Evolutionary conservation across 2,329 filamentous ascomycete genomes (phyloP).

Genomic region (Calonectria honghensis): DNA sequence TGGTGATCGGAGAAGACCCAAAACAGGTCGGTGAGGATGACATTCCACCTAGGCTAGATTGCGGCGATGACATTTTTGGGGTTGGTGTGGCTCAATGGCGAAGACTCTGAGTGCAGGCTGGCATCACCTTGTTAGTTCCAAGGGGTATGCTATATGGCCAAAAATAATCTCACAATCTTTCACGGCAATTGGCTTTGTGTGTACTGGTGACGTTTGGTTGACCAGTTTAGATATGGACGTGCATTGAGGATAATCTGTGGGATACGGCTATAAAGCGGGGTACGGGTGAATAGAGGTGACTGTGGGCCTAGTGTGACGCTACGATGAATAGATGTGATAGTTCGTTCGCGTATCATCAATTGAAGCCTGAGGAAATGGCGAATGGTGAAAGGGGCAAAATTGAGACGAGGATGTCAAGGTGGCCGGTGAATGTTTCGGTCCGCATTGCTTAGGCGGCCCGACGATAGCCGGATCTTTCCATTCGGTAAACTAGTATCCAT

Average conservation of each 20-base stretch:
- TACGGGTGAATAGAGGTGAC: background rate
- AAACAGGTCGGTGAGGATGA: background rate
- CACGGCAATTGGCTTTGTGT: background rate
- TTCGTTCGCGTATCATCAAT: background rate
- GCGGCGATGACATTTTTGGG: background rate
- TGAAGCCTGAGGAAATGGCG: background rate
- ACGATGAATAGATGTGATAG: background rate
- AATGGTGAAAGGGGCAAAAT: conserved; percentile 11
- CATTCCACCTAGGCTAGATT: background rate
- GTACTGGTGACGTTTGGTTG: background rate
- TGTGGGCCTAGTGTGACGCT: background rate
- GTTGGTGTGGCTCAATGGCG: background rate
- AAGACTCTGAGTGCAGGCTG: background rate
- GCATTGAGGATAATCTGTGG: background rate
- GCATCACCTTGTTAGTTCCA: background rate
- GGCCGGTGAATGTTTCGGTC: conserved; percentile 2
- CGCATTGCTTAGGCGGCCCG: background rate
- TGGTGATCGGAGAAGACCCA: background rate
- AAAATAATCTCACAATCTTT: background rate
- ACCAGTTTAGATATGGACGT: background rate
- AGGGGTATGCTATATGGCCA: no score
- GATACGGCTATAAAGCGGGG: background rate
- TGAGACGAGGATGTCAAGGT: background rate
- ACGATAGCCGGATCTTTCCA: conserved; percentile 17
- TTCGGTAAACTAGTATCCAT: background rate